These are phyloP conservation scores for Anthostomella pinea DNA, from an alignment of 2,329 filamentous ascomycete species.

Conservation along the genomic window DNA sequence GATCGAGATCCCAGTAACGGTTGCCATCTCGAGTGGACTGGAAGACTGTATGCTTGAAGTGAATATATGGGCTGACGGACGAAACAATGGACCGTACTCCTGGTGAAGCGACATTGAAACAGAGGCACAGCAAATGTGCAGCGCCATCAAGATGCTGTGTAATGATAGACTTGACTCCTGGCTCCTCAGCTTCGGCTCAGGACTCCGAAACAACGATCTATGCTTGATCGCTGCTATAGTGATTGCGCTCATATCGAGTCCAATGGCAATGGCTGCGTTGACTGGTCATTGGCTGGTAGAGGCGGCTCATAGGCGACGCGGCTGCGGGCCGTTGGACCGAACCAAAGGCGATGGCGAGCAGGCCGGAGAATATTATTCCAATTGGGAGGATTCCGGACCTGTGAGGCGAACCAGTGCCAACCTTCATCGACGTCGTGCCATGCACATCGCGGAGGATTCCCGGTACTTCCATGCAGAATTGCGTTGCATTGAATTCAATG, in stretches of 20 bases:
- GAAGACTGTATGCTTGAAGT: no score
- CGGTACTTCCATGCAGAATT: constrained; percentile 7
- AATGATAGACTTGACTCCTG: constrained; percentile 8
- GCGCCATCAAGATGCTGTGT: constrained; percentile 17
- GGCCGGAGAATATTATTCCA: constrained; percentile 26
- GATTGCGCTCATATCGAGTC: no score
- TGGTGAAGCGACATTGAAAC: no score
- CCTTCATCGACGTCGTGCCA: constrained; percentile 24
- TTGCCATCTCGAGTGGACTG: constrained; percentile 11
- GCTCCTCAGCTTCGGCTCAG: constrained; percentile 20
- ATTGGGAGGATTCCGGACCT: constrained; percentile 13
- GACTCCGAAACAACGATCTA: constrained; percentile 20
- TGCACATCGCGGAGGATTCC: constrained; percentile 13
- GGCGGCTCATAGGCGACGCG: constrained; percentile 22
- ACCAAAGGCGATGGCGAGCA: constrained; percentile 1
- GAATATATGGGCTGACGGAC: constrained; percentile 10
- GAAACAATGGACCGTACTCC: no score
- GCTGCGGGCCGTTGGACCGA: constrained; percentile 29
- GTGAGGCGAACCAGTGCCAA: constrained; percentile 10
- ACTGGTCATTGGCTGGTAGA: constrained; percentile 15
- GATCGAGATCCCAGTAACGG: constrained; percentile 8
- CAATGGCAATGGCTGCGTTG: constrained; percentile 13
- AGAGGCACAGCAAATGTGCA: constrained; percentile 7
- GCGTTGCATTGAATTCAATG: constrained; percentile 10
- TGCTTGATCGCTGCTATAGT: constrained; percentile 16